Evolutionary conservation across 495 filamentous ascomycete genomes (phyloP).

Genomic region (Aspergillus diversus): DNA sequence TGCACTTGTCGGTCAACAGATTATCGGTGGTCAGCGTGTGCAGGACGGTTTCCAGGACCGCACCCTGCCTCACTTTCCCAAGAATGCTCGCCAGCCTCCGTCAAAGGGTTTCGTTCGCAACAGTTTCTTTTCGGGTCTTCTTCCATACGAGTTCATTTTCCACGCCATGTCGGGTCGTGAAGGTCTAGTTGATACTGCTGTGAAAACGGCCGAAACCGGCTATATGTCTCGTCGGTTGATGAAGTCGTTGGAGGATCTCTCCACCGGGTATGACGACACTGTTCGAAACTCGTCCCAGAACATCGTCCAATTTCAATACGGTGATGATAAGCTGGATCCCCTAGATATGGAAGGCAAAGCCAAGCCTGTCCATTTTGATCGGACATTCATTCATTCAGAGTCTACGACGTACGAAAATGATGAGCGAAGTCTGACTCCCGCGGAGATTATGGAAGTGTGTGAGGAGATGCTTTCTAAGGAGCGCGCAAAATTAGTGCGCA

Average conservation of each 20-base stretch:
- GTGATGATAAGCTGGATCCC: constrained; percentile 92
- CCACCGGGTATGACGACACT: constrained; percentile 88
- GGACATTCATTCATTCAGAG: constrained; percentile 87
- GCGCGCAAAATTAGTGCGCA: constrained; percentile 65
- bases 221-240: constrained; percentile 99
- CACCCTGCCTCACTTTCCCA: constrained; percentile 92
- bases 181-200: constrained; percentile 98
- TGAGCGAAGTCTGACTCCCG: constrained; percentile 69
- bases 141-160: constrained; percentile 92
- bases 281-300: constrained; percentile 83
- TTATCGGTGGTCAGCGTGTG: constrained; percentile 92
- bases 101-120: constrained; percentile 97
- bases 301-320: constrained; percentile 96
- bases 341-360: constrained; percentile 97
- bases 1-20: constrained; percentile 94
- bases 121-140: constrained; percentile 94
- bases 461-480: constrained; percentile 65
- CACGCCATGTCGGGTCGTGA: constrained; percentile 98
- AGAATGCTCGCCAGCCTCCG: constrained; percentile 84
- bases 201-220: constrained; percentile 98
- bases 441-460: constrained; percentile 71
- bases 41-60: constrained; percentile 95
- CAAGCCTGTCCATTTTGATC: constrained; percentile 88
- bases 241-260: constrained; percentile 96
- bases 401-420: constrained; percentile 75